Percentiles rank a stretch among this genome's conserved stretches.
phyloP scores from a whole-genome alignment of 2,329 filamentous ascomycete species.

The Ilyonectria destructans region DNA sequence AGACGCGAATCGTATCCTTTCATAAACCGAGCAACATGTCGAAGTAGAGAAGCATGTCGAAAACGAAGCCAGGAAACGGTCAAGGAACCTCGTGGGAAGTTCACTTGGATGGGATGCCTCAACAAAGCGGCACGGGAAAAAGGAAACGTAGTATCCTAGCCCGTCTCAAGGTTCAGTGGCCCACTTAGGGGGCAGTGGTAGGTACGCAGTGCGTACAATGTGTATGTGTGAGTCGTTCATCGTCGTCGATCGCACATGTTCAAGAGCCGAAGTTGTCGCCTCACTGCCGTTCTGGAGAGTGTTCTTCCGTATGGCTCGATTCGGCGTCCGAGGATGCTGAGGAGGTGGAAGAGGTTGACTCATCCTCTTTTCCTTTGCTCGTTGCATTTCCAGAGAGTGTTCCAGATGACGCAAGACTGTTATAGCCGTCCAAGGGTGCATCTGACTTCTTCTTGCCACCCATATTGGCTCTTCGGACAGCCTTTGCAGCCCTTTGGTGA shows the following conservation, averaged over 20 bases:
- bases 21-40: constrained; percentile 44
- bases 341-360: constrained; percentile 53
- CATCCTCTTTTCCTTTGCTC: constrained; percentile 55
- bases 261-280: constrained; percentile 1
- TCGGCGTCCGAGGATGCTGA: constrained; percentile 58
- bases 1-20: constrained; percentile 43
- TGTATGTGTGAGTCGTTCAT: constrained; percentile 12
- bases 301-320: constrained; percentile 54
- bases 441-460: constrained; percentile 57
- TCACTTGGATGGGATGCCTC: constrained; percentile 13
- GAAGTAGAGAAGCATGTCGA: constrained; percentile 27
- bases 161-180: constrained; percentile 17
- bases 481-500: constrained; percentile 54
- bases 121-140: constrained; percentile 20
- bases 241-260: constrained; percentile 25
- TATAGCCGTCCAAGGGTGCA: constrained; percentile 63
- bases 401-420: constrained; percentile 63
- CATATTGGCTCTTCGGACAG: constrained; percentile 67
- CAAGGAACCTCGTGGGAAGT: constrained; percentile 11
- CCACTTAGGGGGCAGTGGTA: constrained; percentile 29
- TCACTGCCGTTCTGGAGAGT: constrained; percentile 46
- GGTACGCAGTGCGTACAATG: constrained; percentile 17
- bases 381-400: constrained; percentile 57
- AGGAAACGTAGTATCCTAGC: constrained; percentile 4
- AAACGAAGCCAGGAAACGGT: constrained; percentile 21